phyloP scores from a whole-genome alignment of 2,329 filamentous ascomycete genomes.

The Fusarium oxysporum region DNA sequence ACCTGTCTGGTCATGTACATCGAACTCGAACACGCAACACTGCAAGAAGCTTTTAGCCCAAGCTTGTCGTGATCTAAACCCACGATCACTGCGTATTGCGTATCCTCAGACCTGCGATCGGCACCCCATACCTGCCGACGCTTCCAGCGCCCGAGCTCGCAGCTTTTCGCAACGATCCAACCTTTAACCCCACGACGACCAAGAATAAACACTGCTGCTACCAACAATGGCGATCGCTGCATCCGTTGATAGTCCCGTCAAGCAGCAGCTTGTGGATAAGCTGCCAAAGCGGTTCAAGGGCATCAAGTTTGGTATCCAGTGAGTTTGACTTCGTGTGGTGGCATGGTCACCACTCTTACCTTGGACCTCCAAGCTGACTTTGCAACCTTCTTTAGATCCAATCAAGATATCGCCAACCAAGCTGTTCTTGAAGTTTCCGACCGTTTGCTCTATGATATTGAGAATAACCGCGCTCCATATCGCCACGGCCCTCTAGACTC shows the following conservation, averaged over 20 bases:
- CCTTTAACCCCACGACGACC: neutral
- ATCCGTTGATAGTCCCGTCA: slow-evolving; percentile 60
- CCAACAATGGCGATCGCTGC: slow-evolving; percentile 24
- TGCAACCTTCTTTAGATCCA: slow-evolving; percentile 68
- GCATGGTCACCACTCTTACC: neutral
- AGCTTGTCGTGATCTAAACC: slow-evolving; percentile 29
- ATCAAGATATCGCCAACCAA: slow-evolving; percentile 95
- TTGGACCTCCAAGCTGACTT: neutral
- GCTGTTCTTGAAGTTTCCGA: slow-evolving; percentile 96
- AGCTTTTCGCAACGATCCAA: neutral
- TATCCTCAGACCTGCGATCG: neutral
- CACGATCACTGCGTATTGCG: neutral
- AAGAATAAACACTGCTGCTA: neutral
- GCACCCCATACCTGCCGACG: neutral
- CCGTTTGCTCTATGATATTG: slow-evolving; percentile 90
- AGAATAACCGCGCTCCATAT: slow-evolving; percentile 79
- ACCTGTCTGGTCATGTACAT: slow-evolving; percentile 38
- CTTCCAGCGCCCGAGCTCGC: neutral
- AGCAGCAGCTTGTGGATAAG: slow-evolving; percentile 90
- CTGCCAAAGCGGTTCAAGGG: slow-evolving; percentile 92
- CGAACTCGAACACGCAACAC: slow-evolving; percentile 6
- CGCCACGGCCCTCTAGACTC: slow-evolving; percentile 88
- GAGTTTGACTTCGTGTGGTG: slow-evolving; percentile 47
- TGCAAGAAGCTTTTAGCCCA: slow-evolving; percentile 7
- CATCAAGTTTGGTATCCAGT: slow-evolving; percentile 95